Base-by-base conservation (phyloP, 345 rosid species). In the Gossypium herbaceum region DNA sequence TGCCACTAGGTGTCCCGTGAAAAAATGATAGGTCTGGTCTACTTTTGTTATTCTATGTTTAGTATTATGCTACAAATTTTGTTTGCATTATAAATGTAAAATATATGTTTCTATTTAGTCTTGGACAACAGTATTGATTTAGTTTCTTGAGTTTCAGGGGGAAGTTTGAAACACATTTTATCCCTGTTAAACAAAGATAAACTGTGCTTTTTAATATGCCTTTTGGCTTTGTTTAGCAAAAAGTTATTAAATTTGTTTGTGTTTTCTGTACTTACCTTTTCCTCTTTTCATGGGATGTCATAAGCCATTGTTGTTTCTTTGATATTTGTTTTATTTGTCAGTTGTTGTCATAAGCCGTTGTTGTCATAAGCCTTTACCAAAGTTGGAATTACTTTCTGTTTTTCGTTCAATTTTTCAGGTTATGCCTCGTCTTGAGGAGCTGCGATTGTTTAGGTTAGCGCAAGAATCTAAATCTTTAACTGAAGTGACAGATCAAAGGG, bases 361-460 rank as follows among this genome's bases (percentile, higher is more conserved):
- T 34, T 29, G 39, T 4, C 41, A 34, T 4, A 29, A 29, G 41
- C 44, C 58, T 47, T 68, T 24, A 9, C 9, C 24, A 50, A 68
- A 68, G 41, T 48, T 12, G 13, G 58, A 68, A 50, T 25, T 15
- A 16, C 11, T 25, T 25, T 25, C 7, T 50, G 22, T 75, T 70
- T 25, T 16, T n/a, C 75, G 15, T 69, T 59, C 16, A 59, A 0
- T 68, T 76, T 81, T 19, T 50, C 75, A 92, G 97, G 97, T 92
- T 58, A 86, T 83, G 12, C 98, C 97, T 73, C 92, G 98, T 79
- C 80, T 94, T 78, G 94, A 94, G 82, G 97, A 92, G 88, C 86
- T 92, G 75, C 87, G 27, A 66, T 59, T 87, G 68, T 90, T 83
- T 67, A 85, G 82, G 77, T 73, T 82, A 64, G 93, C 86, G 77